These are phyloP conservation scores for Pyrenula massariospora DNA, from an alignment of 495 filamentous ascomycete genomes.

Conservation along the genomic window DNA sequence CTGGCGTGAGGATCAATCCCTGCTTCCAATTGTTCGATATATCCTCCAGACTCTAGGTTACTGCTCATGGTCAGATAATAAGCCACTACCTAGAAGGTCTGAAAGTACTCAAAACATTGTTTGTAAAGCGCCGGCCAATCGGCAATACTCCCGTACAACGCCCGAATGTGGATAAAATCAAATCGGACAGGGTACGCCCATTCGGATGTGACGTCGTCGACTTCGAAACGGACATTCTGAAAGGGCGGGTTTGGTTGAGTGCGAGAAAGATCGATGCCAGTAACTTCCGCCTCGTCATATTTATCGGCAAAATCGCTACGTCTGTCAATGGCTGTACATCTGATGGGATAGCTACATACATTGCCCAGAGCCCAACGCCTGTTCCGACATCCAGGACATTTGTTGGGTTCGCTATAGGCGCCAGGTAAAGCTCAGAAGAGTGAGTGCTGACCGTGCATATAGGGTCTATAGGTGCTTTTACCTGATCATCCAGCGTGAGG, in stretches of 20 bases:
- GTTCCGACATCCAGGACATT: slow-evolving; percentile 50
- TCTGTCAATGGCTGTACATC: neutral
- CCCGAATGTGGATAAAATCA: slow-evolving; percentile 52
- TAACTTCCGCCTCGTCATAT: slow-evolving; percentile 5
- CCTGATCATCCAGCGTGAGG: slow-evolving; percentile 12
- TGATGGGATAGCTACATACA: slow-evolving; percentile 9
- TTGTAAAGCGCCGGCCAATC: slow-evolving; percentile 45
- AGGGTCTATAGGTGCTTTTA: neutral
- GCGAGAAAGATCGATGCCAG: slow-evolving; percentile 45
- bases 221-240: slow-evolving; percentile 46
- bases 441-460: slow-evolving; percentile 4
- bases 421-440: slow-evolving; percentile 26
- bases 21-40: slow-evolving; percentile 47
- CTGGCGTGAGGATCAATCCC: slow-evolving; percentile 38
- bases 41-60: slow-evolving; percentile 45
- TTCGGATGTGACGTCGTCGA: slow-evolving; percentile 48
- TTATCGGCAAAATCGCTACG: slow-evolving; percentile 39
- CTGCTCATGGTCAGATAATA: slow-evolving; percentile 5
- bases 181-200: slow-evolving; percentile 40
- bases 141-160: slow-evolving; percentile 42
- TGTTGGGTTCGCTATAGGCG: slow-evolving; percentile 33
- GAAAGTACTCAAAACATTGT: slow-evolving; percentile 25
- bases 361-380: slow-evolving; percentile 55
- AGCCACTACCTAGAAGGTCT: neutral
- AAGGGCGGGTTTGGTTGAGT: slow-evolving; percentile 28